Conservation (phyloP, 2,329 filamentous ascomycete genomes). For the Diplodia sapinea region DNA sequence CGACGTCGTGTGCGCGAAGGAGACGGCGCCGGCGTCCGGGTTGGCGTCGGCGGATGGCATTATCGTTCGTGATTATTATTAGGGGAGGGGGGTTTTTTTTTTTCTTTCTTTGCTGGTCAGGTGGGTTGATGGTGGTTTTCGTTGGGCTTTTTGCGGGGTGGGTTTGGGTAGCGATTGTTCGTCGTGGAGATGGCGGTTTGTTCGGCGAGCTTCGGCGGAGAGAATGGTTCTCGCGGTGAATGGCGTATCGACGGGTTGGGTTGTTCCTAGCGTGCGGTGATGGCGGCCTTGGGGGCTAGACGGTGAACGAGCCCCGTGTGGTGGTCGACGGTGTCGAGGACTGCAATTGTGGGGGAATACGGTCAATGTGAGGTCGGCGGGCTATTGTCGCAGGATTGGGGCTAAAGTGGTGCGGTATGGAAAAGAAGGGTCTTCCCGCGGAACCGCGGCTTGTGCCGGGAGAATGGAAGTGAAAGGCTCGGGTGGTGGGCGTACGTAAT, state of each 20-base stretch:
- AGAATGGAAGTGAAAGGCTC: neutral
- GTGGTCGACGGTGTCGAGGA: neutral
- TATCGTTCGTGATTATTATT: neutral
- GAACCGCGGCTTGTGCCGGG: neutral
- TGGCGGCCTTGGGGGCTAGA: neutral
- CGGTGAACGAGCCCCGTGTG: neutral
- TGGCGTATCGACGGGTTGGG: neutral
- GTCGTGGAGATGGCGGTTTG: neutral
- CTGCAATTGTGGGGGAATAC: constrained; percentile 6
- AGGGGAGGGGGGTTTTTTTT: constrained; percentile 5
- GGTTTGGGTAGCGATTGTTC: neutral
- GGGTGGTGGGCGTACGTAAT: constrained; percentile 10
- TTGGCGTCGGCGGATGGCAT: constrained; percentile 34
- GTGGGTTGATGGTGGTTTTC: neutral
- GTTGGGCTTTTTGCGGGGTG: neutral
- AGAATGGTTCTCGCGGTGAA: neutral
- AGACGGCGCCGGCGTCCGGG: constrained; percentile 33
- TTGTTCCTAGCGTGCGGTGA: neutral
- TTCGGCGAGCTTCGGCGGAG: neutral
- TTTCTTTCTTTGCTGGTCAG: neutral
- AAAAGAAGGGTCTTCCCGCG: neutral
- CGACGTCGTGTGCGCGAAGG: constrained; percentile 45
- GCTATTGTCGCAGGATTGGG: neutral
- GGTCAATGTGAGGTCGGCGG: neutral
- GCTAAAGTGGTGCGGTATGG: neutral